Base-by-base conservation (phyloP, 78 protist genomes). In the Tieghemostelium lacteum region DNA sequence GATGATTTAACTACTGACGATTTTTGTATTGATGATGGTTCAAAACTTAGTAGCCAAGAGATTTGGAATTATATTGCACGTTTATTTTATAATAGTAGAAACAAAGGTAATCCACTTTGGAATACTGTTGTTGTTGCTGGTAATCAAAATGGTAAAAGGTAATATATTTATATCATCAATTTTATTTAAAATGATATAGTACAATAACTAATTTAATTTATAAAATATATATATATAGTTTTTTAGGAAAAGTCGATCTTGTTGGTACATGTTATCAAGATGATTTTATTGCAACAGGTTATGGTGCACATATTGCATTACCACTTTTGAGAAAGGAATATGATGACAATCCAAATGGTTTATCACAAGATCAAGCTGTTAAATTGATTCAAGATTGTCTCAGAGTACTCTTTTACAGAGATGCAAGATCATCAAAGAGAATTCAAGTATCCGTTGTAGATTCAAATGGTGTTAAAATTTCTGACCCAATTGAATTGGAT, bases 321-420 rank as follows among this genome's bases (percentile, higher is more conserved):
- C 97, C 98, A 28, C 52, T 96, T 10, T 31, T 96, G 7, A 71
- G 98, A 24, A 88, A 80, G 10, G 91, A 42, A 5, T 70, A 71
- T 72, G 74, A 73, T 24, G 70, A 50, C 10, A 70, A 70, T 70
- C 74, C 76, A 22, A 85, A 87, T 69, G n/a, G n/a, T n/a, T 37
- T 86, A 67, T 71, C 28, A 22, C 49, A 75, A 71, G 96, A 95
- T 12, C 95, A 50, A 49, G 98, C 98, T 17, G 8, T 20, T 40
- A 20, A 42, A 58, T 40, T 95, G 29, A 50, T 97, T 34, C 42
- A 93, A 39, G 86, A 96, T n/a, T 78, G 87, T 77, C 37, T 96
- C 62, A 34, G 85, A 26, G 99, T 96, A 39, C 88, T 96, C 24
- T 94, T 87, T 86, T 97, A 95, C 97, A 85, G 99, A 65, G 98